Percentiles rank a stretch among this genome's conserved stretches.
These are phyloP conservation scores for Maudiozyma serrabonitensis DNA, from an alignment of 805 yeast genomes.

Conservation along the genomic window DNA sequence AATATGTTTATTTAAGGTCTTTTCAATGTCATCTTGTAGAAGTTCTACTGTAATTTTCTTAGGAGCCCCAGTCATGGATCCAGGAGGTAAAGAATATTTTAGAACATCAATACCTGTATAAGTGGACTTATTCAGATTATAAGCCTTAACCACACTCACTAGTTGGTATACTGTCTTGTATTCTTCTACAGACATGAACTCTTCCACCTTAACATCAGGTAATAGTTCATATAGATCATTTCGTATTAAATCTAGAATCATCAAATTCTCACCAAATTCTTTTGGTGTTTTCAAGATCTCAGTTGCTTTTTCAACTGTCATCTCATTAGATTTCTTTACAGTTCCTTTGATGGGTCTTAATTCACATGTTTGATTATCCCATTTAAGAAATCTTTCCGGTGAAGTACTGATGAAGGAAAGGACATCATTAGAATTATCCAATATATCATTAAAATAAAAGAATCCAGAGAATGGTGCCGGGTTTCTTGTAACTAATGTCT, in stretches of 20 bases:
- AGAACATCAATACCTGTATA: slow-evolving; percentile 73
- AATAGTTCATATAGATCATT: slow-evolving; percentile 75
- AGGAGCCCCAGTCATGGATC: slow-evolving; percentile 99
- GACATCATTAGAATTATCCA: slow-evolving; percentile 40
- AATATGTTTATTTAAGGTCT: slow-evolving; percentile 27
- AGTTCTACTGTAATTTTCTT: slow-evolving; percentile 85
- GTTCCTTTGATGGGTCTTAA: slow-evolving; percentile 96
- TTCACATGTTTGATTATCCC: slow-evolving; percentile 60
- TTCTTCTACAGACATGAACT: slow-evolving; percentile 87
- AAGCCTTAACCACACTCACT: slow-evolving; percentile 80
- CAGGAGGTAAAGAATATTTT: slow-evolving; percentile 81
- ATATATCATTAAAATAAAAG: slow-evolving; percentile 43
- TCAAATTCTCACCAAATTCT: slow-evolving; percentile 89
- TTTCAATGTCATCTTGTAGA: slow-evolving; percentile 38
- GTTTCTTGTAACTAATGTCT: slow-evolving; percentile 56
- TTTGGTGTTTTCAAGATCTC: slow-evolving; percentile 68
- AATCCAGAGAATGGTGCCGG: slow-evolving; percentile 92
- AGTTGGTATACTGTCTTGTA: slow-evolving; percentile 84
- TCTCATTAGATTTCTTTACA: slow-evolving; percentile 51
- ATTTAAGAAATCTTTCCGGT: slow-evolving; percentile 85
- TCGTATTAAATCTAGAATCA: slow-evolving; percentile 93
- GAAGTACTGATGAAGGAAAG: slow-evolving; percentile 68
- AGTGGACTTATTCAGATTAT: slow-evolving; percentile 8
- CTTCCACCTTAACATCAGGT: slow-evolving; percentile 56
- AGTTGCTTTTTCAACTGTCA: slow-evolving; percentile 51